These are phyloP conservation scores for Russula virescens DNA, from an alignment of 768 basidiomycete genomes.

Conservation along the genomic window DNA sequence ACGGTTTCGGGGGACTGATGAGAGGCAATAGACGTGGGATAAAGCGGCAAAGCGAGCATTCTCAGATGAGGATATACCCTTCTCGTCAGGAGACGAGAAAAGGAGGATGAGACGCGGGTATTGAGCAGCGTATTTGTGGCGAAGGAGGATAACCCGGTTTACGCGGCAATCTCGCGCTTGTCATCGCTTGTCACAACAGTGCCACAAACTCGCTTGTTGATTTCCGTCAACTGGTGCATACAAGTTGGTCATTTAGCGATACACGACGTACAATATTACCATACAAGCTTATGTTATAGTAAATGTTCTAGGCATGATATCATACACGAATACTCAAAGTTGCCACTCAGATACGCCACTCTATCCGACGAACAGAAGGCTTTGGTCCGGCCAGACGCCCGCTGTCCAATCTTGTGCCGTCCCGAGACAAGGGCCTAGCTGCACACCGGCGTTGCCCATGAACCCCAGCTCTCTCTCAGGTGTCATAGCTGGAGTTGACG, in stretches of 20 bases:
- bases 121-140: not conserved
- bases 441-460: not conserved
- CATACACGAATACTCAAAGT: not conserved
- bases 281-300: not conserved
- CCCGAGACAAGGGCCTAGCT: not conserved
- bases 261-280: constrained; percentile 4
- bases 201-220: constrained; percentile 7
- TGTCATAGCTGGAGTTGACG: not conserved
- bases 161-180: constrained; percentile 6
- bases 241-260: not conserved
- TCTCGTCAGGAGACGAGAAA: not conserved
- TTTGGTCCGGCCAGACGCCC: constrained; percentile 5
- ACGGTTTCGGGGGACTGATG: constrained; percentile 48
- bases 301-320: not conserved
- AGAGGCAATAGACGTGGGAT: constrained; percentile 49
- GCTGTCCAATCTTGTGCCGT: constrained; percentile 2
- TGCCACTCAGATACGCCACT: not conserved
- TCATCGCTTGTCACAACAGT: too few relatives aligned
- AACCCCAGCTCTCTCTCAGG: not conserved
- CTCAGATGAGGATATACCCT: constrained; percentile 21
- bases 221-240: constrained; percentile 4
- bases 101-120: not conserved
- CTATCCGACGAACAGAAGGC: not conserved
- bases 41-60: constrained; percentile 67
- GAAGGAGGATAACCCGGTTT: not conserved